Evolutionary conservation across 2,329 filamentous ascomycete species (phyloP), one percentile per base, ranked within the genome.

Genomic region (Fusarium albosuccineum): DNA sequence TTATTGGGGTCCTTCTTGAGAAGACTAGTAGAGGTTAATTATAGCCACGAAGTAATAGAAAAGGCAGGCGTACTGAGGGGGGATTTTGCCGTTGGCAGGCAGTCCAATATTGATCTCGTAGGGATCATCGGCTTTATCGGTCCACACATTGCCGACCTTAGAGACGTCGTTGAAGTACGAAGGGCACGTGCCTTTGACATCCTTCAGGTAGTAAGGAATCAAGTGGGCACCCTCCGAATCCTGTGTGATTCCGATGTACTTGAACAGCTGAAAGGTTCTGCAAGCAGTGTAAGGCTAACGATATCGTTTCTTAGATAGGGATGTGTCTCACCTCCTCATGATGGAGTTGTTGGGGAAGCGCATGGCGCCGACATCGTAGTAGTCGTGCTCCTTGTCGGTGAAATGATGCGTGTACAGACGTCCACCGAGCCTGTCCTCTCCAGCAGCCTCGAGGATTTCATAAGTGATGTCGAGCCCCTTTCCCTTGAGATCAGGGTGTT

Each of bases 311-410:
- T 6, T 27, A n/a, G n/a, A 22, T 6, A 2, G 13, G 2, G n/a
- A 37, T 49, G 5, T 10, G 6, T 16, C 57, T 13, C 7, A 66
- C 70, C 68, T 64, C 11, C 57, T 62, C 70, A 73, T 73, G 26
- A 71, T 59, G 2, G 45, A 27, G n/a, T 75, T 80, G 6, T 78
- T 68, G 0, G 79, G 80, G 39, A 79, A 81, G 5, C 80, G 62
- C 80, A 82, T 82, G 0, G 80, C 80, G 4, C 79, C 80, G 7
- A 81, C 74, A 56, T 81, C 80, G 53, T 75, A 66, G 10, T 72
- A 73, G 3, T 72, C 65, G 6, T 73, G 67, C 2, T 29, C 9
- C 1, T 51, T 40, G 1, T 62, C 11, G 1, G 57, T 49, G 49
- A 82, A 81, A 1, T 69, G 55, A 16, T 81, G 70, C 0, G 80